Conservation (phyloP, 495 filamentous ascomycete species). For the Oleoguttula mirabilis region DNA sequence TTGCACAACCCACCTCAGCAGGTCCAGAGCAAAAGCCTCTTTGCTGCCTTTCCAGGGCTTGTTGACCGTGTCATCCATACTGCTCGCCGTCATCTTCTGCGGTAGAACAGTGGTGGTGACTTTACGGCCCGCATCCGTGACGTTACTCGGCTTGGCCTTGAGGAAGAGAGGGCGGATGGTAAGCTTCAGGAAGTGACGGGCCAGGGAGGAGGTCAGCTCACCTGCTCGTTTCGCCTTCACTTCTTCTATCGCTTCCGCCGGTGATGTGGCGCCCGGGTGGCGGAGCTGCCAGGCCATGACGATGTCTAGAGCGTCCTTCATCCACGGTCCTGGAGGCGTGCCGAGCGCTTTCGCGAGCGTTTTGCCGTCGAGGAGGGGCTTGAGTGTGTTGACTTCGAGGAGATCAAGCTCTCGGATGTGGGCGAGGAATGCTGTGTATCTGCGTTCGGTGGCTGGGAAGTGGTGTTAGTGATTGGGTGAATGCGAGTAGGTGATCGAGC, state of each 20-base stretch:
- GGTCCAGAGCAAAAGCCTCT: constrained; percentile 47
- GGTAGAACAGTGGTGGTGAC: constrained; percentile 11
- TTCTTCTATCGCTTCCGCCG: constrained; percentile 52
- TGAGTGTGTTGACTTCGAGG: constrained; percentile 31
- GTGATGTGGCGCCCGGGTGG: constrained; percentile 53
- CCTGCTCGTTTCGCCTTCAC: constrained; percentile 33
- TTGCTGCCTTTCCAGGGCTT: constrained; percentile 64
- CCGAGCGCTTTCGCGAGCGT: constrained; percentile 50
- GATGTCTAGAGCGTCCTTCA: constrained; percentile 56
- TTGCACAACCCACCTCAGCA: constrained; percentile 53
- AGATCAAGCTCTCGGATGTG: constrained; percentile 38
- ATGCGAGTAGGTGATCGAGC: no score
- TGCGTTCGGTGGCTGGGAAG: constrained; percentile 27
- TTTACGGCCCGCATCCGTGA: constrained; percentile 23
- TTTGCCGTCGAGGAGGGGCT: constrained; percentile 40
- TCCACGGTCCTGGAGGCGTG: constrained; percentile 62
- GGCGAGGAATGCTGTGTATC: constrained; percentile 45
- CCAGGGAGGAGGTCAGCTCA: constrained; percentile 31
- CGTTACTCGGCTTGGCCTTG: constrained; percentile 16
- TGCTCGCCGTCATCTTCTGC: constrained; percentile 17
- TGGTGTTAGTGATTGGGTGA: not conserved
- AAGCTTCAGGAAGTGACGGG: constrained; percentile 30
- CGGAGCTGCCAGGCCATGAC: constrained; percentile 76
- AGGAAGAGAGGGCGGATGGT: constrained; percentile 33
- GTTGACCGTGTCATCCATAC: constrained; percentile 31